A percentile compares a stretch with the other conserved stretches of the same genome.
Conservation (phyloP, 2,329 filamentous ascomycete species). For the Sphaerulina populicola region DNA sequence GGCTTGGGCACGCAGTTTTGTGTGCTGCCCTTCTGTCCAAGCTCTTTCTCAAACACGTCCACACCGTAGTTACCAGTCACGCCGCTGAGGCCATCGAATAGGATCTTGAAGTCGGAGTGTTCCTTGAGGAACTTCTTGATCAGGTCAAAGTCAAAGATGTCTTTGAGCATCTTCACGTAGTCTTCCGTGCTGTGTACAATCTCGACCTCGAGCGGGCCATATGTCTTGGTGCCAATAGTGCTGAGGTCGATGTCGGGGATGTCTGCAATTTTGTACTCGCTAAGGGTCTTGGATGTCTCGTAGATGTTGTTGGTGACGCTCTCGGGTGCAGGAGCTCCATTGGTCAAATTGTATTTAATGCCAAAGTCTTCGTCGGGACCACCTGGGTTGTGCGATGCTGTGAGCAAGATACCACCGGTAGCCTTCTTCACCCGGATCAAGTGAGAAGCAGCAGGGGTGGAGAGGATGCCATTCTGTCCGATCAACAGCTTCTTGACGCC, state of each 20-base stretch:
- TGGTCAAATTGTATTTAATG: slow-evolving; percentile 98
- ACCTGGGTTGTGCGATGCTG: slow-evolving; percentile 95
- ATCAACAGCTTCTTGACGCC: slow-evolving; percentile 98
- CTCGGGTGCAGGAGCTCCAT: slow-evolving; percentile 91
- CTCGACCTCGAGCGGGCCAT: slow-evolving; percentile 84
- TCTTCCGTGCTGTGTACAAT: slow-evolving; percentile 87
- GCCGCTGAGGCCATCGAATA: slow-evolving; percentile 90
- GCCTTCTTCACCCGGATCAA: slow-evolving; percentile 90
- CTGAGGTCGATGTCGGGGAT: slow-evolving; percentile 79
- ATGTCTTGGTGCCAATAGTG: slow-evolving; percentile 73
- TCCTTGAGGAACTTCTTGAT: slow-evolving; percentile 88
- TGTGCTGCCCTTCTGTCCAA: slow-evolving; percentile 70
- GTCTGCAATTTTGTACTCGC: slow-evolving; percentile 82
- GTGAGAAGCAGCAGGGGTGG: slow-evolving; percentile 91
- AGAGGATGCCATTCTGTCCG: slow-evolving; percentile 92
- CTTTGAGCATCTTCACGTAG: slow-evolving; percentile 91
- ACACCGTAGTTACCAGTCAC: slow-evolving; percentile 93
- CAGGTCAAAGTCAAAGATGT: slow-evolving; percentile 94
- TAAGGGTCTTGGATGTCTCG: slow-evolving; percentile 79
- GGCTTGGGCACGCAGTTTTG: slow-evolving; percentile 90
- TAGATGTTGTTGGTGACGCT: slow-evolving; percentile 97
- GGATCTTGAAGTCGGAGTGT: slow-evolving; percentile 88
- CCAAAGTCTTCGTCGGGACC: slow-evolving; percentile 96
- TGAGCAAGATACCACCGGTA: slow-evolving; percentile 92
- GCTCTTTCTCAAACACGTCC: slow-evolving; percentile 89